Evolutionary conservation across 163 green algal genomes (phyloP).

Genomic region (Scenedesmus sp.): DNA sequence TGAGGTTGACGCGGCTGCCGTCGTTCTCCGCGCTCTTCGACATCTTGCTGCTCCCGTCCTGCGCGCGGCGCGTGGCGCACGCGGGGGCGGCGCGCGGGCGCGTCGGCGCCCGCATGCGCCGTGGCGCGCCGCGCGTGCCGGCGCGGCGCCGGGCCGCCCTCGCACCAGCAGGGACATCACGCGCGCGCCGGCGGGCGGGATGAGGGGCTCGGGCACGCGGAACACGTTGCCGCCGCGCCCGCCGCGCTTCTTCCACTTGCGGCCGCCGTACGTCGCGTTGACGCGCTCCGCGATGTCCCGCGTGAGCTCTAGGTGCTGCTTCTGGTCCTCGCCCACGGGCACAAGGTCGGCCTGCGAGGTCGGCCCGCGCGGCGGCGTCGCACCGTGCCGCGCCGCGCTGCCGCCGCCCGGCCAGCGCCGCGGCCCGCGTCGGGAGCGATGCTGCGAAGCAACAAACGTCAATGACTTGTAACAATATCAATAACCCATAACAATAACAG

Average conservation of each 20-base stretch:
- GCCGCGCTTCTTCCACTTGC: constrained; percentile 96
- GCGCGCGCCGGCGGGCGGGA: constrained; percentile 87
- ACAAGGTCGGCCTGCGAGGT: constrained; percentile 89
- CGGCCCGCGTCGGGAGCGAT: too few species aligned
- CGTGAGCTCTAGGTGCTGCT: constrained; percentile 98
- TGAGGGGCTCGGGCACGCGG: constrained; percentile 93
- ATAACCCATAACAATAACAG: too few species aligned
- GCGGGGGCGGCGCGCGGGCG: too few species aligned
- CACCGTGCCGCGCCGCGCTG: too few species aligned
- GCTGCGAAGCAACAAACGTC: too few species aligned
- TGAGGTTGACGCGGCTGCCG: constrained; percentile 93
- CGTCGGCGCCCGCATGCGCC: too few species aligned
- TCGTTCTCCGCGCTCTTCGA: constrained; percentile 94
- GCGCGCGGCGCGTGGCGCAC: background rate
- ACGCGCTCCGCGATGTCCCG: constrained; percentile 94
- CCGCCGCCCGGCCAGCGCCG: too few species aligned
- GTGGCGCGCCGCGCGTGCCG: too few species aligned
- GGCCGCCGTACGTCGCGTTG: constrained; percentile 90
- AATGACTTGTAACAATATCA: too few species aligned
- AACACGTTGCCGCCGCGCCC: constrained; percentile 82
- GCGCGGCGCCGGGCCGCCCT: too few species aligned
- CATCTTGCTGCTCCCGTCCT: constrained; percentile 88
- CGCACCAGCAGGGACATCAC: constrained; percentile 94
- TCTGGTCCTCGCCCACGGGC: constrained; percentile 97
- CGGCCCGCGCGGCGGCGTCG: background rate